Conservation (phyloP, 176 grass and related monocot genomes). For the Pharus latifolius region DNA sequence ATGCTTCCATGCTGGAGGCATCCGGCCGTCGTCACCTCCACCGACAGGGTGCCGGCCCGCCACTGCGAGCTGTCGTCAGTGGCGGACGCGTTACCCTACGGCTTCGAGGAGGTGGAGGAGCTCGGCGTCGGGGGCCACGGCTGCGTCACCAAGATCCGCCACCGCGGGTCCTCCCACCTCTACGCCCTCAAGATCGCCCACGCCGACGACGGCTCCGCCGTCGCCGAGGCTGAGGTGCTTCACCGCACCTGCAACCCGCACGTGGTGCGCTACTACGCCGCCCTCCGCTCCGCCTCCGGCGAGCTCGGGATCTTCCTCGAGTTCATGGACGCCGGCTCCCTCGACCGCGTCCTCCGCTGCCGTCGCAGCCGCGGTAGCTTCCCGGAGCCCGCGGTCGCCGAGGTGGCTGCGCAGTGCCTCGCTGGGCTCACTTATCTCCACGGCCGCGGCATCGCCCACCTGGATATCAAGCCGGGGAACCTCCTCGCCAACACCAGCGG, state of each 20-base stretch:
- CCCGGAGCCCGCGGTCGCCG: neutral
- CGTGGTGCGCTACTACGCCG: neutral
- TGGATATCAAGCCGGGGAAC: slow-evolving; percentile 33
- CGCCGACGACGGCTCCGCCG: neutral
- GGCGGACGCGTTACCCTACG: neutral
- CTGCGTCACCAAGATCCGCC: neutral
- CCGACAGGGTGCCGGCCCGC: neutral
- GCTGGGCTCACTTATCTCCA: no score
- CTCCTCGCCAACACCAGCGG: neutral
- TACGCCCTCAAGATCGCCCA: slow-evolving; percentile 11
- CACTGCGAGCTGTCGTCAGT: neutral
- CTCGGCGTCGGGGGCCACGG: slow-evolving; percentile 3
- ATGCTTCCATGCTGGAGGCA: no score
- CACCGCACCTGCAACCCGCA: neutral
- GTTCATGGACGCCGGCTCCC: slow-evolving; percentile 5
- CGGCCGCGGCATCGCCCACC: slow-evolving; percentile 4
- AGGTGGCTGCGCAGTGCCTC: no score
- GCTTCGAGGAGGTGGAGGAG: neutral
- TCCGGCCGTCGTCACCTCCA: no score
- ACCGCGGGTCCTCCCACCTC: neutral
- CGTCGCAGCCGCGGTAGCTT: neutral
- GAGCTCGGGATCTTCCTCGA: slow-evolving; percentile 9
- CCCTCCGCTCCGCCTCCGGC: neutral
- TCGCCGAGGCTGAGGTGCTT: slow-evolving; percentile 13
- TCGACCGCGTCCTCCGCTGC: neutral